These are phyloP conservation scores for Ceratobasidium sp. DNA, from an alignment of 1,284 basidiomycete genomes.

Conservation along the genomic window DNA sequence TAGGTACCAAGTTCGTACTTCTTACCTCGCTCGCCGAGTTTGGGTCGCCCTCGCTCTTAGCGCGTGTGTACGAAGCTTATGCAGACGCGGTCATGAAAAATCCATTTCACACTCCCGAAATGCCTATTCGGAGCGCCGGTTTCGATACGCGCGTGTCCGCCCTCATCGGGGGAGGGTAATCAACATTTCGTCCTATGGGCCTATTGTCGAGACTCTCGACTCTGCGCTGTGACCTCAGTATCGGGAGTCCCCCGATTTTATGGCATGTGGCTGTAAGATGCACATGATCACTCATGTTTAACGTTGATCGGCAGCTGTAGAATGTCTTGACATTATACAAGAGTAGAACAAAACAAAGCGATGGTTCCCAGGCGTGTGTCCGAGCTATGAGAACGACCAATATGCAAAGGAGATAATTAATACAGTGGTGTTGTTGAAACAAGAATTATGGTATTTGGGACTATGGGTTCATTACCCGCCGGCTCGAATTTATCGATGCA, in stretches of 20 bases:
- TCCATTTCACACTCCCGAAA: conserved; percentile 98
- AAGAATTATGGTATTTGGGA: background rate
- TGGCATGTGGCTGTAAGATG: background rate
- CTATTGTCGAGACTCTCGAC: conserved; percentile 18
- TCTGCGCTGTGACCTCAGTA: conserved; percentile 36
- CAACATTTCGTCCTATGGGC: background rate
- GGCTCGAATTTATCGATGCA: background rate
- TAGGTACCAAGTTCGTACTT: conserved; percentile 98
- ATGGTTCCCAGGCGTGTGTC: conserved; percentile 18
- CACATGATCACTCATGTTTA: conserved; percentile 21
- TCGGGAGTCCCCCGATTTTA: conserved; percentile 36
- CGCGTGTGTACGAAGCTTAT: conserved; percentile 88
- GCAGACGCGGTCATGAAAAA: conserved; percentile 98
- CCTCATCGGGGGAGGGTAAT: conserved; percentile 40
- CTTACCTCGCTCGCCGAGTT: conserved; percentile 82
- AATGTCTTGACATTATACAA: conserved; percentile 27
- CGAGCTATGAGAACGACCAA: conserved; percentile 17
- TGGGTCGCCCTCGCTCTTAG: conserved; percentile 73
- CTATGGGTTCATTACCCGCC: conserved; percentile 23
- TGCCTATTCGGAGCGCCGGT: conserved; percentile 93
- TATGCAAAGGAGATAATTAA: conserved; percentile 2
- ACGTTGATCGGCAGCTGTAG: background rate
- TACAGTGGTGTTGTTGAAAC: conserved; percentile 17
- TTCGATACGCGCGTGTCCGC: conserved; percentile 78
- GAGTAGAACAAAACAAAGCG: background rate